Percentiles rank a stretch among this genome's conserved stretches.
Conservation (phyloP, 2,329 filamentous ascomycete genomes). For the Colletotrichum lini region DNA sequence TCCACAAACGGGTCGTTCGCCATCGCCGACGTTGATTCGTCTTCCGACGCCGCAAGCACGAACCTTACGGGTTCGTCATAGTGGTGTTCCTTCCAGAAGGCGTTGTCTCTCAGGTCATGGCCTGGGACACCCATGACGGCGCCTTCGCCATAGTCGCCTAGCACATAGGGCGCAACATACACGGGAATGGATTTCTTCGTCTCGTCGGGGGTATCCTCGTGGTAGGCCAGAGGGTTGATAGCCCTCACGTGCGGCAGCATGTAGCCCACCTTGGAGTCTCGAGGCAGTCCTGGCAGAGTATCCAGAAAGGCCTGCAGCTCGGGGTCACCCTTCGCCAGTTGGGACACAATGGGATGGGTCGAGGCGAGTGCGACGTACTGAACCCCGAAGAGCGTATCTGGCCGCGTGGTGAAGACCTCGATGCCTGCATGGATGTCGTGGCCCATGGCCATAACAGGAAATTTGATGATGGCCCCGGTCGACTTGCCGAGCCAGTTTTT, state of each 20-base stretch:
- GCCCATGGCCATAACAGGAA: slow-evolving; percentile 68
- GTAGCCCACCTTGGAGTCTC: slow-evolving; percentile 77
- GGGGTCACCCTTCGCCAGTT: slow-evolving; percentile 71
- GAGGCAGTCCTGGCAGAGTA: slow-evolving; percentile 68
- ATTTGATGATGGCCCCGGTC: slow-evolving; percentile 79
- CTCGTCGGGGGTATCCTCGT: slow-evolving; percentile 64
- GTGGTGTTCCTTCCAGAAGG: slow-evolving; percentile 83
- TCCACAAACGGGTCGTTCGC: slow-evolving; percentile 71
- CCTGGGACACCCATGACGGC: slow-evolving; percentile 94
- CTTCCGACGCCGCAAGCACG: slow-evolving; percentile 70
- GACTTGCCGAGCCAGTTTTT: slow-evolving; percentile 91
- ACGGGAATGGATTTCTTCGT: slow-evolving; percentile 76
- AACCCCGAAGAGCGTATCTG: slow-evolving; percentile 89
- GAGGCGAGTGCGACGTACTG: slow-evolving; percentile 87
- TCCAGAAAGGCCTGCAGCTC: slow-evolving; percentile 79
- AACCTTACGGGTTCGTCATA: slow-evolving; percentile 71
- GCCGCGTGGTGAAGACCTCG: slow-evolving; percentile 86
- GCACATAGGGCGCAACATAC: slow-evolving; percentile 87
- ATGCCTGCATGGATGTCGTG: slow-evolving; percentile 63
- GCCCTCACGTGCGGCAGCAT: slow-evolving; percentile 73
- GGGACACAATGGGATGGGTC: slow-evolving; percentile 77
- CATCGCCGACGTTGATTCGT: slow-evolving; percentile 61
- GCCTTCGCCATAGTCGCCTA: slow-evolving; percentile 88
- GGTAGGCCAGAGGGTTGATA: slow-evolving; percentile 75
- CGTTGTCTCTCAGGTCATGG: slow-evolving; percentile 83